Evolutionary conservation across 352 stramenopile genomes (phyloP).

Genomic region (Globisporangium orthogonon): DNA sequence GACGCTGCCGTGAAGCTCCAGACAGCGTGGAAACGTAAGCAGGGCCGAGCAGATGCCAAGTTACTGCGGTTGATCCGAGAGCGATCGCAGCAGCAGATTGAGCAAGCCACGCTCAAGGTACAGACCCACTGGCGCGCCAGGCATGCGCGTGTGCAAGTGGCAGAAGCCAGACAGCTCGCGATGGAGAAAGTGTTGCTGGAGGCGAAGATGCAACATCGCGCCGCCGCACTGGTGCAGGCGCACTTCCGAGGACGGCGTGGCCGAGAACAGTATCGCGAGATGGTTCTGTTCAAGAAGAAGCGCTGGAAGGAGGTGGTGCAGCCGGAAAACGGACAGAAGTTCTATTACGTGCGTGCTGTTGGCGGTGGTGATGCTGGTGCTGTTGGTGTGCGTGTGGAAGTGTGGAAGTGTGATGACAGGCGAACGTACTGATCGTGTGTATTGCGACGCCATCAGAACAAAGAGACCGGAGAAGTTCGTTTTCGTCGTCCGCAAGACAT

Average conservation of each 20-base stretch:
- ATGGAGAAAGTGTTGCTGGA: slow-evolving; percentile 38
- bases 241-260: slow-evolving; percentile 66
- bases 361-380: slow-evolving; percentile 1
- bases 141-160: slow-evolving; percentile 21
- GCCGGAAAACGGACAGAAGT: slow-evolving; percentile 57
- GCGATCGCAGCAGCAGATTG: slow-evolving; percentile 24
- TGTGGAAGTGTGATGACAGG: not conserved
- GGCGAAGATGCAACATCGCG: slow-evolving; percentile 53
- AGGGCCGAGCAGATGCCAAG: slow-evolving; percentile 28
- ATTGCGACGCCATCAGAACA: slow-evolving; percentile 47
- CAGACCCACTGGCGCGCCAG: slow-evolving; percentile 47
- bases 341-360: slow-evolving; percentile 83
- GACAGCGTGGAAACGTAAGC: slow-evolving; percentile 50
- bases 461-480: slow-evolving; percentile 89
- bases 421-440: not conserved
- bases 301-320: slow-evolving; percentile 91
- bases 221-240: slow-evolving; percentile 71
- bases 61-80: slow-evolving; percentile 37
- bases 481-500: slow-evolving; percentile 89
- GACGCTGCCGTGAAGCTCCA: slow-evolving; percentile 45
- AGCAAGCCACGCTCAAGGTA: slow-evolving; percentile 29
- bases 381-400: not conserved
- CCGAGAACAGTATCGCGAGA: slow-evolving; percentile 47
- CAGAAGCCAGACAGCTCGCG: slow-evolving; percentile 20
- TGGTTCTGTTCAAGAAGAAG: slow-evolving; percentile 56